Conservation (phyloP, 768 basidiomycete genomes). For the Ramaria rubella region DNA sequence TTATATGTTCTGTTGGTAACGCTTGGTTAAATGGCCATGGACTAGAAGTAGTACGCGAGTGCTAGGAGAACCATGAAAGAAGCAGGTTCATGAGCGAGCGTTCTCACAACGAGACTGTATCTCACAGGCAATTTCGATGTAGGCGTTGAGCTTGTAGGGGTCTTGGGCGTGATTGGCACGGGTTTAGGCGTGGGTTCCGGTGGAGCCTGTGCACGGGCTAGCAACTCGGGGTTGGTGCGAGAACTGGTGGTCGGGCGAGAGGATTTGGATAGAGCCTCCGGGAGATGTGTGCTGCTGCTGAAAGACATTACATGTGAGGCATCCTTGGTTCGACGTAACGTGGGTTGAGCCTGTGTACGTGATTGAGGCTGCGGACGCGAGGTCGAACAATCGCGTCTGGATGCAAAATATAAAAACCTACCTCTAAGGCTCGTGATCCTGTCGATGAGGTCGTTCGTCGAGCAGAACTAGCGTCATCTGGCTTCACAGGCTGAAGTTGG, state of each 20-base stretch:
- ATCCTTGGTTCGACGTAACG: neutral
- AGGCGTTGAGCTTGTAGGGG: neutral
- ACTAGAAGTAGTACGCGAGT: conserved; percentile 1
- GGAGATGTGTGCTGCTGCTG: neutral
- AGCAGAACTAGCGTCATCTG: conserved; percentile 1
- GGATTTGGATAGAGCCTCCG: neutral
- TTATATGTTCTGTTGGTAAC: neutral
- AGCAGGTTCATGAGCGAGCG: neutral
- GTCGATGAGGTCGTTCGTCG: neutral
- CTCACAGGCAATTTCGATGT: conserved; percentile 7
- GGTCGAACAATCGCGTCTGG: neutral
- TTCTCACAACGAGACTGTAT: neutral
- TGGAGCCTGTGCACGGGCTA: neutral
- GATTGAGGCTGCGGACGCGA: neutral
- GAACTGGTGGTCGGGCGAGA: neutral
- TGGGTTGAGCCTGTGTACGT: neutral
- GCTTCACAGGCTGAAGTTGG: neutral
- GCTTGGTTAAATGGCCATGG: conserved; percentile 10
- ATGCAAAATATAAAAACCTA: neutral
- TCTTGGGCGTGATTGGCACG: neutral
- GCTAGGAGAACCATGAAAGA: conserved; percentile 1
- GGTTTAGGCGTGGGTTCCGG: neutral
- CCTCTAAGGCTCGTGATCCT: conserved; percentile 4
- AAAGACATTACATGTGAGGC: neutral
- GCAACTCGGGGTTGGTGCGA: neutral